Evolutionary conservation across 2,329 filamentous ascomycete genomes (phyloP), one percentile per base, ranked within the genome.

Genomic region (Cercospora citrullina): DNA sequence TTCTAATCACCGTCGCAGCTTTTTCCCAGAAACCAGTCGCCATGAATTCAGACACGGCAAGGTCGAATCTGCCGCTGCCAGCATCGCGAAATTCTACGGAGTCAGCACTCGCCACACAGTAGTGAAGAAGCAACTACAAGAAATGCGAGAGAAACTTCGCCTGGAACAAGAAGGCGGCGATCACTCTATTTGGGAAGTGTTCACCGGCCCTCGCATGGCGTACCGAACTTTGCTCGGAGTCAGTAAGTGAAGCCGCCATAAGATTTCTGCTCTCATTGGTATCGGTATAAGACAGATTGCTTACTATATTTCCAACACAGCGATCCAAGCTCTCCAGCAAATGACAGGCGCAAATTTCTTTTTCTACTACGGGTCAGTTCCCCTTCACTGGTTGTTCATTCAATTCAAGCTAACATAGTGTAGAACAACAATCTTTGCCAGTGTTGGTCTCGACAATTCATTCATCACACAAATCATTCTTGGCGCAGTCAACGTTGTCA

Each of bases 271-370:
- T 8, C 14, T 3, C 14, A n/a, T 16, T 8, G 6, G 36, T 8
- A n/a, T n/a, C 36, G 14, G 6, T 8, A n/a, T 39, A 2, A 5
- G 36, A n/a, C 36, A 39, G 30, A 31, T 9, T 53, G 23, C 48
- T 53, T 2, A 53, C 23, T 2, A 7, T 5, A 1, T 9, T 3
- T 1, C 12, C 23, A 53, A 53, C 26, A 28, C 48, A 53, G 48
- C 73, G 18, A 74, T 84, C 4, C 81, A 85, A 77, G 84, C 86
- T 57, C 85, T 88, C 4, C 88, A 90, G 77, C 89, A 91, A 75
- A 81, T 91, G 4, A 90, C 87, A 0, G 89, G 89, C 26, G 87
- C 85, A 68, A 89, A 89, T 79, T 90, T 87, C 78, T 89, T 88
- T 80, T 84, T 84, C 79, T 84, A 84, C 77, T 84, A 84, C 69